Evolutionary conservation across 1,284 basidiomycete genomes (phyloP), one percentile per base, ranked within the genome.

Genomic region (Cystobasidiaceae sp.): DNA sequence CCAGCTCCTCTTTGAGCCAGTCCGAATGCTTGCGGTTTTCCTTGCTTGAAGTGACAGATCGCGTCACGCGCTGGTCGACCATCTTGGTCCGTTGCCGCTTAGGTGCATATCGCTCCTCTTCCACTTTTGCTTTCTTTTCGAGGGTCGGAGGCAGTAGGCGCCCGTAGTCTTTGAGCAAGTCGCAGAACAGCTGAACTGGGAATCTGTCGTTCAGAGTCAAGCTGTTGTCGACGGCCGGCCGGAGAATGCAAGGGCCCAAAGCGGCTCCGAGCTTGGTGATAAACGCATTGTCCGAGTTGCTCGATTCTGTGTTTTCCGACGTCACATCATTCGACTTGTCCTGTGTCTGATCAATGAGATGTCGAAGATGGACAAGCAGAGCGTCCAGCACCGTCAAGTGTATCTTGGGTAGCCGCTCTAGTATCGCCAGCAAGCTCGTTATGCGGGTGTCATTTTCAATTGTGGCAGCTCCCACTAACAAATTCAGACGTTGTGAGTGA

Each of bases 71-170:
- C 11, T 66, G 50, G 48, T 73, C 72, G 41, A 71, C 41, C 32
- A 71, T 68, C 52, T 71, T 73, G 11, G 72, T 73, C 3, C 72
- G 56, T 59, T 73, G 71, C 2, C 72, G 50, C 6, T 70, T 58
- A 11, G 72, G 71, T 23, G 58, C 66, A 54, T 72, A 60, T 23
- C 27, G 62, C 51, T 70, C 60, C 30, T 54, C 60, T 37, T 62
- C 60, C 17, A 62, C 60, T 27, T 62, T 62, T 2, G n/a, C 49
- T 28, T 62, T 62, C 21, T 52, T 45, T 17, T 41, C 60, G n/a
- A 62, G 39, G 13, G 45, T 48, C 7, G 60, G 37, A 21, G 60
- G 60, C 8, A 62, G 49, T 1, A 62, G 6, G 27, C 25, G 30
- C 7, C n/a, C 2, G 41, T 62, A 62, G 28, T 63, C 21, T 27